Evolutionary conservation across 1,284 basidiomycete genomes (phyloP), one percentile per base, ranked within the genome.

Genomic region (Heterobasidion irregulare): DNA sequence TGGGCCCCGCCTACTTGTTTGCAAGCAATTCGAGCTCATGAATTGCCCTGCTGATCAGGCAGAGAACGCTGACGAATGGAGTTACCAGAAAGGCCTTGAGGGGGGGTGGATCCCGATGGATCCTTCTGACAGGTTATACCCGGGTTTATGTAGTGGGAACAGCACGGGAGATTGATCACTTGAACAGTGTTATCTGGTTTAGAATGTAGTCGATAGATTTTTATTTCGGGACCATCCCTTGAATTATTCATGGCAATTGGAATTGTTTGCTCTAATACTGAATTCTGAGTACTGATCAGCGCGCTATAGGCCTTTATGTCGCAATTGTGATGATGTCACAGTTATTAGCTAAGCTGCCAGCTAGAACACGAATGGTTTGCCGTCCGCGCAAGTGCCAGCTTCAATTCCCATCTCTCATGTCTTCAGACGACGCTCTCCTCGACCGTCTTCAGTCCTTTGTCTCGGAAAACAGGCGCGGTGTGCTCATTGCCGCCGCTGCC

Each of bases 1-100:
- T 82, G 50, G 38, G 73, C 62, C 32, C 48, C 46, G 12, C 46
- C 41, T 44, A 6, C 41, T 44, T 44, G 2, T 2, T 44, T 26
- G 6, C 26, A 26, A 26, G 4, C 26, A 26, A 26, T 26, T 44
- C 16, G 41, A 13, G 12, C 41, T 44, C 2, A 44, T 44, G 13
- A 44, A 16, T 7, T 44, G 41, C 41, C 41, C 3, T 26, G 50
- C 47, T 56, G 16, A 50, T 44, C 59, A 69, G 80, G 74, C 81
- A n/a, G 84, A 88, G 68, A 79, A 77, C 61, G 80, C 84, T n/a
- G 84, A 86, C 63, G 85, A 88, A 58, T 87, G 83, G 84, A 84
- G 81, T 61, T 88, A 87, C 65, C 78, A 83, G 67, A 79, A 76
- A 61, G 84, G 85, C 2, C 64, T 89, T 12, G 74, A 82, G 64